Evolutionary conservation across 352 stramenopile species (phyloP), one percentile per base, ranked within the genome.

Genomic region (Lagenidium giganteum): DNA sequence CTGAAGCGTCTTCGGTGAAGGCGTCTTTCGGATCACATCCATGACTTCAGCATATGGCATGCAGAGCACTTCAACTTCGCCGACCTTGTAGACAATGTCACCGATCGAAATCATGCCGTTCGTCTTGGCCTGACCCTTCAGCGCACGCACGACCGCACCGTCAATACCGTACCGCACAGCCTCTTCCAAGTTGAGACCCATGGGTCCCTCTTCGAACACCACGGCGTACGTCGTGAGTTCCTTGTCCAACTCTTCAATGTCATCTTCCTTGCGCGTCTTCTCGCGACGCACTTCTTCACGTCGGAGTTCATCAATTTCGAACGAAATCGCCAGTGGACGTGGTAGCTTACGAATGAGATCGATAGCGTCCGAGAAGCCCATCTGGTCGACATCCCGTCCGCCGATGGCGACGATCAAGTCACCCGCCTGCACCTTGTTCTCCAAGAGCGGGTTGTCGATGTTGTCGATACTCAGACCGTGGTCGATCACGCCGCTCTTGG

Each of bases 31-130:
- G 34, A 90, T 62, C 30, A 89, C 66, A 14, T 74, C 74, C 78
- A 93, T 93, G n/a, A 93, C 76, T 37, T 93, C 70, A 13, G 61
- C 47, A 59, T 93, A 93, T 32, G 77, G 77, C 71, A 91, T 91
- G 49, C 73, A 88, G 11, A 93, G 54, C 51, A 91, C 78, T 37
- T 91, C 76, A 20, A 65, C 67, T 37, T 90, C 81, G 53, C 88
- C 90, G 32, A 91, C 81, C 52, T 93, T 91, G 62, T 85, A 93
- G 36, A 91, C 78, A 44, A 90, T 93, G 58, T 93, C 78, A 31
- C 78, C 78, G 11, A 91, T 58, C 12, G 70, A 80, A 66, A 93
- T 91, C 66, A 86, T 79, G 29, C 81, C 81, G 33, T 68, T 93
- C 5, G 64, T 87, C 55, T 89, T 84, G 22, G 81, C 81, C 57